Percentiles rank a stretch among this genome's conserved stretches.
phyloP scores from a whole-genome alignment of 208 protist genomes.

The Acanthamoeba healyi region DNA sequence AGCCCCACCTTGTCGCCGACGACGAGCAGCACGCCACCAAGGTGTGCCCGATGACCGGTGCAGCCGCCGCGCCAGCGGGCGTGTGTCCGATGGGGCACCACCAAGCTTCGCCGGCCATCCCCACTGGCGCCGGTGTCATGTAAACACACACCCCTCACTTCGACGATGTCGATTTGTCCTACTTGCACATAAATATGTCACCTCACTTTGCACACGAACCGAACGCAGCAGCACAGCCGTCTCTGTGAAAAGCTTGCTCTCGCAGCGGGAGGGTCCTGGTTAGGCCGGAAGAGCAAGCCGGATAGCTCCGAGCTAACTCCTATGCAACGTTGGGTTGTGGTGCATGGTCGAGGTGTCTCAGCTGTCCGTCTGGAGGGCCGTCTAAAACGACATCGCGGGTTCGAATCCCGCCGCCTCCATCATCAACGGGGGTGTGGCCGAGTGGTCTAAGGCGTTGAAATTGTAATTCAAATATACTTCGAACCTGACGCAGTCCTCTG shows the following conservation, averaged over 20 bases:
- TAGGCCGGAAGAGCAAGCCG: too few relatives aligned
- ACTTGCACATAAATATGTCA: too few relatives aligned
- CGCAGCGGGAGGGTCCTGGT: too few relatives aligned
- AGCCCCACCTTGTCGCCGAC: neutral
- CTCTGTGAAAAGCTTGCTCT: too few relatives aligned
- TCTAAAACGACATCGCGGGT: neutral
- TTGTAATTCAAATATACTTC: neutral
- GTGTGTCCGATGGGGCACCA: neutral
- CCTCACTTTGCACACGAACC: neutral
- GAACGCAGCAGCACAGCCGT: slow-evolving; percentile 47
- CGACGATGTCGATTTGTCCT: too few relatives aligned
- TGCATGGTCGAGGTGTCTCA: neutral
- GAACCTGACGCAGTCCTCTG: neutral
- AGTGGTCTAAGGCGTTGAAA: neutral
- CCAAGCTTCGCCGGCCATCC: neutral
- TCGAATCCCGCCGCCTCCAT: neutral
- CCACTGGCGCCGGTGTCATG: neutral
- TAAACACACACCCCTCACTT: neutral
- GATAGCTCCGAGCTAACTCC: too few relatives aligned
- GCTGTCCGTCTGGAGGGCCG: neutral
- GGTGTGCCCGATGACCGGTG: neutral
- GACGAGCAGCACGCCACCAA: neutral
- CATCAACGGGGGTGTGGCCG: neutral
- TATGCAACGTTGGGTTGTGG: neutral
- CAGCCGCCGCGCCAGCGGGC: neutral